Evolutionary conservation across 164 flowering plant genomes (phyloP), one percentile per base, ranked within the genome.

Genomic region (Warburgia ugandensis): DNA sequence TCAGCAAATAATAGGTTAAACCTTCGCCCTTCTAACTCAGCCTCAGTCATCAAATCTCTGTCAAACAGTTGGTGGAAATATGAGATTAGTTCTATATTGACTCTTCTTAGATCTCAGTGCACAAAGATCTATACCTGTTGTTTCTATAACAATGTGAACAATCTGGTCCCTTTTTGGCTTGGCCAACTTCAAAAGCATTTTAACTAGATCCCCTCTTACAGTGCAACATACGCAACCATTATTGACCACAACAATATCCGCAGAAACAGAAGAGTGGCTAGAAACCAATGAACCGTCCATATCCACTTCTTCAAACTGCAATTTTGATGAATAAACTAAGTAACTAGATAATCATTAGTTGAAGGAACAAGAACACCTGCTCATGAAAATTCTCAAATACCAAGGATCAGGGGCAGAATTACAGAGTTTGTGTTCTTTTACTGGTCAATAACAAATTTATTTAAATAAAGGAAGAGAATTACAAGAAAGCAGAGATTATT

Each of bases 201-300:
- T 86, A 26, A 86, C 95, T 10, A 92, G 73, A 75, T 92, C 99
- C 36, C 95, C 95, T 38, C 95, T 73, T 30, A 88, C 95, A 30
- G 99, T 92, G 66, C 99, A 92, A 52, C 99, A 92, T 5, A 88
- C 61, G 50, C 97, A 92, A 20, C 99, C 99, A 72, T 92, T 92
- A 55, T 84, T 88, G 26, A 92, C 89, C 95, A 88, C 84, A 19
- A 92, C 60, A 67, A 92, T 84, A 37, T 92, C 99, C 43, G 77
- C 96, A 44, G 66, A 55, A 13, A 72, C 75, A 59, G 79, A 59
- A 19, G 89, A 68, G 67, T 87, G 96, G 59, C 77, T 83, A 20
- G 97, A 95, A 61, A 92, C 96, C 77, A 92, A 61, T 20, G 99
- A 80, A 42, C 97, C 83, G 68, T 92, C 99, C 52, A 92, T 92